Base-by-base conservation (phyloP, 2,329 filamentous ascomycete species). In the Penicillium concentricum region DNA sequence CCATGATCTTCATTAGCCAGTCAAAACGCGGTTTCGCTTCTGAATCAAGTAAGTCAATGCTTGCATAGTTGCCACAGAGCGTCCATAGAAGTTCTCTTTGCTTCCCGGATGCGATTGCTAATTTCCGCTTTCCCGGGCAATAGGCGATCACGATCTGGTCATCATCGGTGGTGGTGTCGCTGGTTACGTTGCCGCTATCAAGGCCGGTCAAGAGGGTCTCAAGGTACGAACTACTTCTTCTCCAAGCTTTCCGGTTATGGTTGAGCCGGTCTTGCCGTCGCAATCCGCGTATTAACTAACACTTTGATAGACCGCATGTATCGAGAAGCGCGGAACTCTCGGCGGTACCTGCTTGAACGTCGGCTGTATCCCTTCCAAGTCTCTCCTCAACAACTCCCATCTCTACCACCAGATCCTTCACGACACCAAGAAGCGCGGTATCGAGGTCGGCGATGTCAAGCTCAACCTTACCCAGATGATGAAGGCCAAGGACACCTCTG, bases 321-420 rank as follows among this genome's bases (percentile, higher is more conserved):
- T 99, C 81, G 94, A 99, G 82, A 99, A 99, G 85, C 91, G 94
- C 74, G 94, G 94, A 67, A 84, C 86, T 59, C 87, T 99, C 69
- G 94, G 94, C 72, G 94, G 94, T 75, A 99, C 94, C 72, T 99
- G 94, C 83, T 82, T 99, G 72, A 99, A 99, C 77, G 94, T 99
- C 73, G 94, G 94, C 80, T 99, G 94, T 81, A 99, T 99, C 75
- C 94, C 94, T 66, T 99, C 94, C 65, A 99, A 99, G 81, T 97
- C 94, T 62, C 91, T 99, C 68, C 90, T 99, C 77, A 99, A 97
- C 87, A 97, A 97, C 84, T 97, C 94, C 69, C 92, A 97, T 78
- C 85, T 97, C 60, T 97, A 97, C 84, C 93, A 97, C 82, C 89
- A 92, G 80, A 89, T 97, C 73, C 86, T 95, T 60, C 93, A 99